Percentiles rank a stretch among this genome's conserved stretches.
These are phyloP conservation scores for Nitzschia sp. DNA, from an alignment of 108 stramenopile genomes.

Conservation along the genomic window DNA sequence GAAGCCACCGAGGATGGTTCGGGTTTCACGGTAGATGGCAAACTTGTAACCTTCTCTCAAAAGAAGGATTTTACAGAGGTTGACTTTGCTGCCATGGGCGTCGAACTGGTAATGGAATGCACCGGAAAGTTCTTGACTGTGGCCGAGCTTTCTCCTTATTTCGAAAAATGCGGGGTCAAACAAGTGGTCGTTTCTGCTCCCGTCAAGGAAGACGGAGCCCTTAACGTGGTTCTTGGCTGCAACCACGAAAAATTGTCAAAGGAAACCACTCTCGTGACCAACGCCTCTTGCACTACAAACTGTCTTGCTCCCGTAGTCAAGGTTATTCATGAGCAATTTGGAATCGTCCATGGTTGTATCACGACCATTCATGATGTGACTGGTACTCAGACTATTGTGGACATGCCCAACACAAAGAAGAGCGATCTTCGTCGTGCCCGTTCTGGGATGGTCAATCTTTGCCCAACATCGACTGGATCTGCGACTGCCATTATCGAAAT, in stretches of 20 bases:
- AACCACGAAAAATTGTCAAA: slow-evolving; percentile 77
- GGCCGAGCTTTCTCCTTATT: slow-evolving; percentile 71
- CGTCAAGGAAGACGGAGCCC: slow-evolving; percentile 88
- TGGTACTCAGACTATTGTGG: slow-evolving; percentile 88
- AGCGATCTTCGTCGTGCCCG: slow-evolving; percentile 89
- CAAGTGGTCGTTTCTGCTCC: slow-evolving; percentile 95
- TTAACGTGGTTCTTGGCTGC: slow-evolving; percentile 95
- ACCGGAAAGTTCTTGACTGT: slow-evolving; percentile 90
- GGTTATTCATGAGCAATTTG: slow-evolving; percentile 91
- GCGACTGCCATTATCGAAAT: slow-evolving; percentile 95
- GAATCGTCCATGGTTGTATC: slow-evolving; percentile 92
- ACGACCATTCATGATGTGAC: slow-evolving; percentile 95
- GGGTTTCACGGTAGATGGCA: slow-evolving; percentile 88
- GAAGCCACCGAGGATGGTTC: slow-evolving; percentile 58
- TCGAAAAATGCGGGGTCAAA: slow-evolving; percentile 80
- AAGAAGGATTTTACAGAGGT: slow-evolving; percentile 76
- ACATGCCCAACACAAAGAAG: slow-evolving; percentile 94
- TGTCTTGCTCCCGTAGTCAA: slow-evolving; percentile 94
- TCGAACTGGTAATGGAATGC: slow-evolving; percentile 93
- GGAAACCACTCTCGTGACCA: slow-evolving; percentile 82
- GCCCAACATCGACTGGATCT: slow-evolving; percentile 91
- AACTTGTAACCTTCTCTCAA: slow-evolving; percentile 72
- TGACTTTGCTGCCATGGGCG: slow-evolving; percentile 68
- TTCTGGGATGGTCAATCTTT: slow-evolving; percentile 90
- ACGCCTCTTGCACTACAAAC: slow-evolving; percentile 96